A percentile compares a stretch with the other conserved stretches of the same genome.
Conservation (phyloP, 2,329 filamentous ascomycete genomes). For the Lachnellula willkommii region DNA sequence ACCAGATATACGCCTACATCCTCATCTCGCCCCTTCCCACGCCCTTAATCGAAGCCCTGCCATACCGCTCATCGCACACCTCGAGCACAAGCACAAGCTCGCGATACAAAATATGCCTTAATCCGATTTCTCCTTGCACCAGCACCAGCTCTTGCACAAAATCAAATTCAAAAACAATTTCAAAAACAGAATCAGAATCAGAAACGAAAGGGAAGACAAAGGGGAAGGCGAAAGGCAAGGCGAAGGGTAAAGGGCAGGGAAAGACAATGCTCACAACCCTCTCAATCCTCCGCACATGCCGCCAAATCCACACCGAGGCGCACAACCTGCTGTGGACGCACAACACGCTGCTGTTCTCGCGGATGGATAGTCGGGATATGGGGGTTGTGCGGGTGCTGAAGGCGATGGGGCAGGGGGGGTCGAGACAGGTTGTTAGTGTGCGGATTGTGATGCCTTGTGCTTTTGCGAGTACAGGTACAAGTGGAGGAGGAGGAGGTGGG, state of each 20-base stretch:
- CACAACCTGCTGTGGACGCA: background rate
- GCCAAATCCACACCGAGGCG: background rate
- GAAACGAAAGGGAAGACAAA: no score
- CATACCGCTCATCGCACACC: background rate
- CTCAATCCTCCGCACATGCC: background rate
- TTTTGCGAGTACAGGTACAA: background rate
- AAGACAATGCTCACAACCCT: background rate
- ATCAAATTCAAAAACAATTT: no score
- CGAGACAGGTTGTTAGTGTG: conserved; percentile 8
- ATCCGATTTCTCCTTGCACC: background rate
- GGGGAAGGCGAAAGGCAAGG: no score
- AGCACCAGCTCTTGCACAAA: background rate
- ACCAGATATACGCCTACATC: conserved; percentile 16
- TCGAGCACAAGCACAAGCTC: background rate
- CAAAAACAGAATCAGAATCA: no score
- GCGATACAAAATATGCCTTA: background rate
- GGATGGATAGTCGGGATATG: background rate
- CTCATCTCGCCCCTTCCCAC: conserved; percentile 7
- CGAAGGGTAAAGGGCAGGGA: no score
- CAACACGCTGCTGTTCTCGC: background rate
- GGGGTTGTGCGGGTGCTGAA: conserved; percentile 10
- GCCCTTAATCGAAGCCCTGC: conserved; percentile 3
- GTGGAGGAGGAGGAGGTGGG: no score
- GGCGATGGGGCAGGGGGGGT: conserved; percentile 12
- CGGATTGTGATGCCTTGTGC: background rate